These are phyloP conservation scores for Colletotrichum liriopes DNA, from an alignment of 2,329 filamentous ascomycete genomes.

Conservation along the genomic window DNA sequence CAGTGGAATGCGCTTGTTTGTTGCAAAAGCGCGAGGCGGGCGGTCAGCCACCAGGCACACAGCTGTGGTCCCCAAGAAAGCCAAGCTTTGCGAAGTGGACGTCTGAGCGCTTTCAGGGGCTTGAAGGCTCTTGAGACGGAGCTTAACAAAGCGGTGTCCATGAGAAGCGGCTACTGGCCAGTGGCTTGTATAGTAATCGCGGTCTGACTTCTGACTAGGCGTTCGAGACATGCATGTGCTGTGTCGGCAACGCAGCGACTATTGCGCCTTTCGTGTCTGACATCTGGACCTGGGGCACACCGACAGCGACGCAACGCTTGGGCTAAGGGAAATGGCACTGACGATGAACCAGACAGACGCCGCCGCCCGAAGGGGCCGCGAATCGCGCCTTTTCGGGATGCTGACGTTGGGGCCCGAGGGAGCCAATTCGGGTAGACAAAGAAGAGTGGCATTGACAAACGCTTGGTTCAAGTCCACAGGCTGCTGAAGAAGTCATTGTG, in stretches of 20 bases:
- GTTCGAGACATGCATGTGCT: conserved; percentile 35
- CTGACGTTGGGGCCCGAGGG: conserved; percentile 18
- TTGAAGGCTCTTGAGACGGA: conserved; percentile 24
- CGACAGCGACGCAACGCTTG: conserved; percentile 17
- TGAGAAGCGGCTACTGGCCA: neutral
- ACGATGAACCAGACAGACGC: neutral
- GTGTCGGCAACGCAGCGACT: conserved; percentile 7
- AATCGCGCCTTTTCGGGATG: conserved; percentile 17
- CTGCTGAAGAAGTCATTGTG: conserved; percentile 23
- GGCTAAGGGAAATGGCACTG: conserved; percentile 23
- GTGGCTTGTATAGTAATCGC: neutral
- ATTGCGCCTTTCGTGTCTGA: conserved; percentile 21
- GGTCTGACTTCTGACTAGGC: conserved; percentile 28
- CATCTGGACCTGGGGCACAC: conserved; percentile 9
- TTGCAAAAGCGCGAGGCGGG: conserved; percentile 1
- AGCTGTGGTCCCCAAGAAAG: conserved; percentile 4
- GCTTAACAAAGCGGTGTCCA: conserved; percentile 21
- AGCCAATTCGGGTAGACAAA: conserved; percentile 18
- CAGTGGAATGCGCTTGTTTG: neutral
- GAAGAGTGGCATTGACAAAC: conserved; percentile 21
- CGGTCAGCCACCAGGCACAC: conserved; percentile 4
- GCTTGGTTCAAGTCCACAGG: conserved; percentile 31
- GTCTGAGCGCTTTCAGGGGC: conserved; percentile 30
- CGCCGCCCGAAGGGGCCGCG: neutral
- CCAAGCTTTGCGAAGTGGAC: conserved; percentile 26